phyloP scores from a whole-genome alignment of 1,284 basidiomycete genomes.

The Cerrena zonata region DNA sequence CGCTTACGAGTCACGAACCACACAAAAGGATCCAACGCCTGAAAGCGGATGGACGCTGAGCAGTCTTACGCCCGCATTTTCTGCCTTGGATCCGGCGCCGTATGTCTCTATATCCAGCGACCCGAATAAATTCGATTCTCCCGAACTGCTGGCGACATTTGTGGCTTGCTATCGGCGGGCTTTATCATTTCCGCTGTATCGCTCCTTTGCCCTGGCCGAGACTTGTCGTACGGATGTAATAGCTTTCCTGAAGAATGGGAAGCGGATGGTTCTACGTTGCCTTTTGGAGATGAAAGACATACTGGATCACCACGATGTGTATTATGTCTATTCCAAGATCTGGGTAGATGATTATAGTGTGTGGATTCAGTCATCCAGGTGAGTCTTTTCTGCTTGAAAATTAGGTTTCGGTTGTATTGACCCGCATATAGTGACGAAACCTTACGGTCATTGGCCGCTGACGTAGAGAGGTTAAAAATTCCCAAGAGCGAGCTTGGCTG shows the following conservation, averaged over 20 bases:
- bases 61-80: constrained; percentile 64
- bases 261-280: constrained; percentile 52
- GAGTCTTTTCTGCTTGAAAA: constrained; percentile 18
- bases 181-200: constrained; percentile 69
- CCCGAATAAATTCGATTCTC: constrained; percentile 30
- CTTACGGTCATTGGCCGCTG: constrained; percentile 41
- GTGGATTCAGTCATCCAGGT: constrained; percentile 67
- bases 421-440: constrained; percentile 45
- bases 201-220: constrained; percentile 68
- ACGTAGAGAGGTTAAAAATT: constrained; percentile 37
- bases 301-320: constrained; percentile 73
- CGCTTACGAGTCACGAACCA: constrained; percentile 71
- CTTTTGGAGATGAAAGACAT: constrained; percentile 65
- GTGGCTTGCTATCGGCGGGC: constrained; percentile 64
- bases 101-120: constrained; percentile 29
- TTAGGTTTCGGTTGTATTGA: constrained; percentile 6
- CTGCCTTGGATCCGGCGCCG: constrained; percentile 68
- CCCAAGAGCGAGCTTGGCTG: constrained; percentile 58
- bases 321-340: constrained; percentile 76
- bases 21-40: constrained; percentile 66
- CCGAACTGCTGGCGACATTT: constrained; percentile 48
- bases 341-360: constrained; percentile 77
- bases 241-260: constrained; percentile 51
- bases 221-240: constrained; percentile 61
- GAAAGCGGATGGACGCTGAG: constrained; percentile 81